Evolutionary conservation across 306 rosid species (phyloP), one percentile per base, ranked within the genome.

Genomic region (Crataegus laevigata): DNA sequence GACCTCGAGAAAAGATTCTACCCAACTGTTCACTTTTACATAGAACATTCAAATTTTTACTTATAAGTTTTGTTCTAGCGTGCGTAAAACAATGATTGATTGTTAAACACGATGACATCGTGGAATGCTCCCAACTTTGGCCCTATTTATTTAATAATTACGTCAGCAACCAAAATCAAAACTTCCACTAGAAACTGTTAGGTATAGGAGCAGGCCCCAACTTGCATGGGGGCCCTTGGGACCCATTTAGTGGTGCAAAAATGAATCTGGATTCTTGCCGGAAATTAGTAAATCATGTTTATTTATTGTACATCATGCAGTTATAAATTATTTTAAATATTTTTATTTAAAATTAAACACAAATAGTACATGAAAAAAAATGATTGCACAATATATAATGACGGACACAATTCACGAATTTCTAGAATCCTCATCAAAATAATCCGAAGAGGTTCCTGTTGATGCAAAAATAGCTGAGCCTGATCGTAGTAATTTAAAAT

Each of bases 81-180:
- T 42, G n/a, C n/a, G 11, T 73, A 26, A 18, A 61, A 40, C 24
- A 73, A 73, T 73, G 64, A 43, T 19, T 73, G 42, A 6, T 60
- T 25, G 36, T 14, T 6, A 28, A 61, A 25, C 32, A 11, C 29
- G 47, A 68, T 25, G 82, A 71, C 86, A 77, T 77, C 79, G 78
- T 77, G 78, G 78, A 79, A 29, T 52, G 28, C 26, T 1, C 82
- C 86, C 75, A 62, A 78, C 79, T 83, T 78, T 72, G 42, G 43
- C 57, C 68, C 51, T 76, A 29, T 40, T 50, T 28, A 47, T 68
- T 69, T 80, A 66, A 73, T 57, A 54, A 65, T 19, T 55, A 65
- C 74, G 40, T 81, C 80, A 65, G 69, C 77, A 70, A 57, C 42
- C 73, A 42, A 63, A 69, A 28, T 69, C 61, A 8, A 61, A 60